Conservation (phyloP, 1,139 yeast genomes). For the Yamadazyma songkhlaensis region DNA sequence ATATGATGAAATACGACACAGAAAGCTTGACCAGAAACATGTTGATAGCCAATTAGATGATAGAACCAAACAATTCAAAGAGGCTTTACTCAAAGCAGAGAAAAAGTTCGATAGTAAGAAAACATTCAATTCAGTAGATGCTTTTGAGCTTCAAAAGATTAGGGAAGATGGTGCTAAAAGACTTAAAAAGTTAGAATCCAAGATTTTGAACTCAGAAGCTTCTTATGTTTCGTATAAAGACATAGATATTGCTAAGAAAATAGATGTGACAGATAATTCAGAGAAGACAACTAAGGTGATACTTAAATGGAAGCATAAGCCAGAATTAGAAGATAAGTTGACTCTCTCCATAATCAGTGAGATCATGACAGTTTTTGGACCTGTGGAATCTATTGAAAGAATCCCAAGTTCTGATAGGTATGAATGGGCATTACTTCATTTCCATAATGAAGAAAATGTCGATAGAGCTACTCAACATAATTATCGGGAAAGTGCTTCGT, state of each 20-base stretch:
- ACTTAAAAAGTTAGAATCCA: conserved; percentile 22
- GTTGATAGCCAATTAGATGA: conserved; percentile 20
- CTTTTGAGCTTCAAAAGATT: conserved; percentile 24
- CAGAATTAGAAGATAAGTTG: conserved; percentile 30
- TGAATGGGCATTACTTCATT: conserved; percentile 37
- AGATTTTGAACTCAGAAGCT: conserved; percentile 4
- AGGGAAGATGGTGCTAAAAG: conserved; percentile 29
- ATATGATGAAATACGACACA: conserved; percentile 33
- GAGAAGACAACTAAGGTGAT: conserved; percentile 13
- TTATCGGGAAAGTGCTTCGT: conserved; percentile 35
- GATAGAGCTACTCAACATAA: conserved; percentile 38
- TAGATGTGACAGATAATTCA: conserved; percentile 5
- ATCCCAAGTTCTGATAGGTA: conserved; percentile 22
- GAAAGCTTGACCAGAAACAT: conserved; percentile 13
- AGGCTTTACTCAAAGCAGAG: conserved; percentile 33
- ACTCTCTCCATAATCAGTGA: conserved; percentile 28
- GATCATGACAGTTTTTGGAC: conserved; percentile 50
- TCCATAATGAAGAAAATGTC: conserved; percentile 21
- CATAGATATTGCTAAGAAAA: conserved; percentile 11
- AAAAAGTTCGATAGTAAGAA: conserved; percentile 10
- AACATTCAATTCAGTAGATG: conserved; percentile 10
- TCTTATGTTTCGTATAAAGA: conserved; percentile 22
- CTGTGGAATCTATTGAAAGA: conserved; percentile 19
- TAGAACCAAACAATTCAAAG: conserved; percentile 30
- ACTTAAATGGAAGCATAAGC: conserved; percentile 42